Evolutionary conservation across 768 basidiomycete genomes (phyloP), one percentile per base, ranked within the genome.

Genomic region (Leucocoprinus sp.): DNA sequence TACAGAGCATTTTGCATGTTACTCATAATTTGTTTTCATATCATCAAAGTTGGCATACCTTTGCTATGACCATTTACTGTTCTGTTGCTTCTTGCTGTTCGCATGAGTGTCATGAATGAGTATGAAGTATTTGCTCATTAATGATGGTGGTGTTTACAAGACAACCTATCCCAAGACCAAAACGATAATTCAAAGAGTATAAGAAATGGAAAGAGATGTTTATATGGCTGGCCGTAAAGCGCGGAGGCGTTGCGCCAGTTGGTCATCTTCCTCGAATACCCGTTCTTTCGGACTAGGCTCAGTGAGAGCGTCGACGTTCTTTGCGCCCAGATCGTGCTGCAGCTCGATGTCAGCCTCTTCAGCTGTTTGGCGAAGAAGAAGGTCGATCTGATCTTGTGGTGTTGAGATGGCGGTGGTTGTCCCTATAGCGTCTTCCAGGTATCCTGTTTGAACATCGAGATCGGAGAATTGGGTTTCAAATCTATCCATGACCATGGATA

Each of bases 401-500:
- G 90, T 93, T 9, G 91, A 83, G 31, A 86, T 77, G 15, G 93
- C 96, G 2, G 91, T 95, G 18, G 93, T 91, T 44, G 85, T 78
- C 8, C 82, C 81, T 85, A 99, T 97, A 29, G 93, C 84, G 49
- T 92, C 89, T 59, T 98, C 96, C 92, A 99, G 95, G 66, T 95
- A 93, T 4, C 83, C 86, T 14, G 96, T 95, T 63, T 98, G 95
- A 5, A 99, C 96, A 60, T 98, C 96, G 15, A 99, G 78, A 62
- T 98, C 96, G 28, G 90, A 73, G 67, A 98, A 98, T 55, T 98
- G 95, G 4, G 82, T 53, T 63, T 99, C 96, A 65, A 99, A 99
- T 67, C 93, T 98, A 70, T 98, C 96, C 96, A 99, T 98, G 26
- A 99, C 91, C 44, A 90, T 64, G 9, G 96, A 95, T 58, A 99